phyloP scores from a whole-genome alignment of 139 green algal genomes.

The Diplosphaera chodatii region DNA sequence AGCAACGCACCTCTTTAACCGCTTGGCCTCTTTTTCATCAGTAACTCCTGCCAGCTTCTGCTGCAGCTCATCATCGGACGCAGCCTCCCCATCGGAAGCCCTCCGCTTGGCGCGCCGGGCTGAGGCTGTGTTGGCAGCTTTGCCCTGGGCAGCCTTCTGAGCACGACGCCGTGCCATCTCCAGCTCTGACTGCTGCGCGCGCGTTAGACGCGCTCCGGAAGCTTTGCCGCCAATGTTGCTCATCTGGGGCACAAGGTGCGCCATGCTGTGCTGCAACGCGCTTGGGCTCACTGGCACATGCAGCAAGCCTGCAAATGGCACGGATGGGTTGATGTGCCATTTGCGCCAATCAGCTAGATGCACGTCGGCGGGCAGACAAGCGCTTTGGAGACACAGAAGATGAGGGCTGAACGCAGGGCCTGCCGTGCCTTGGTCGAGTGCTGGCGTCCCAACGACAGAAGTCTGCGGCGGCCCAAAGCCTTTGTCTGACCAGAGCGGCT shows the following conservation, averaged over 20 bases:
- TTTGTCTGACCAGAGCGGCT: no score
- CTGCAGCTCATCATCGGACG: slow-evolving; percentile 20
- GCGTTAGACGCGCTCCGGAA: background rate
- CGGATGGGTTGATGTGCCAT: no score
- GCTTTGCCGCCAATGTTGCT: background rate
- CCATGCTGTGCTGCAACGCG: background rate
- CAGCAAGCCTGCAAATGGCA: background rate
- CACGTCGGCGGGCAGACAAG: no score
- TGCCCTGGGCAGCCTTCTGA: slow-evolving; percentile 31
- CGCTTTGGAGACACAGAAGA: no score
- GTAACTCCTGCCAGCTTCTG: slow-evolving; percentile 19
- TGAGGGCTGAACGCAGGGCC: no score
- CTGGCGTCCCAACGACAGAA: no score
- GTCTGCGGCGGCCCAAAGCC: no score
- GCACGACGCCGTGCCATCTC: slow-evolving; percentile 30
- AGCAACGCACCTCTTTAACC: slow-evolving; percentile 22
- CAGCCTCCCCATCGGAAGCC: background rate
- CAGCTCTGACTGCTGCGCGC: slow-evolving; percentile 35
- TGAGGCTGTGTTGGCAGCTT: slow-evolving; percentile 20
- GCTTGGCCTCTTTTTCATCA: slow-evolving; percentile 41
- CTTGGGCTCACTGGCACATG: background rate
- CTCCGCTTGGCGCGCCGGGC: slow-evolving; percentile 11
- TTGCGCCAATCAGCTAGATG: no score
- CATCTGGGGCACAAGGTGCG: slow-evolving; percentile 1
- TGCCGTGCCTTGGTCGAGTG: no score